phyloP scores from a whole-genome alignment of 257 asterid species.

The Salvia rosmarinus region DNA sequence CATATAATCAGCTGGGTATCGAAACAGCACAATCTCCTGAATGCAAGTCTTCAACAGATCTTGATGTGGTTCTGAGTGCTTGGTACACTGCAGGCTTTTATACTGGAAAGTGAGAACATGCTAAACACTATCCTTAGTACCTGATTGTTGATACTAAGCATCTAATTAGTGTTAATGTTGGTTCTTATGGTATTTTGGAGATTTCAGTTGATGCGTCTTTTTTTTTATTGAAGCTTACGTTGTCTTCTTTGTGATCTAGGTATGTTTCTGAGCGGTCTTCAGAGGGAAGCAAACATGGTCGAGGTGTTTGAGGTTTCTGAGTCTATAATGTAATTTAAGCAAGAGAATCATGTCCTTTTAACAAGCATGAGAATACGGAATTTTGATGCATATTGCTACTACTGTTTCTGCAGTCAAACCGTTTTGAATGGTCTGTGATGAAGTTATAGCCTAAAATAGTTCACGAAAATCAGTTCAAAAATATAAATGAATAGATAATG shows the following conservation, averaged over 20 bases:
- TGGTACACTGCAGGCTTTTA: conserved; percentile 79
- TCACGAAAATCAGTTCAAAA: neutral
- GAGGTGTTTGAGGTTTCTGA: conserved; percentile 26
- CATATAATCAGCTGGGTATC: conserved; percentile 35
- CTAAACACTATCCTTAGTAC: neutral
- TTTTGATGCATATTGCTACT: neutral
- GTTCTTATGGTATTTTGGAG: neutral
- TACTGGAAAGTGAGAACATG: conserved; percentile 75
- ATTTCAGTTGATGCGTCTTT: neutral
- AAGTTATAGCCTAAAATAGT: neutral
- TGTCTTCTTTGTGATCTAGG: conserved; percentile 37
- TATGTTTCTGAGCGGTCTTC: conserved; percentile 57
- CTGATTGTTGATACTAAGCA: neutral
- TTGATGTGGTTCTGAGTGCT: conserved; percentile 65
- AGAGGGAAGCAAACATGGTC: conserved; percentile 38
- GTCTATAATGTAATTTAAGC: neutral
- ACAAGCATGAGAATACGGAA: neutral
- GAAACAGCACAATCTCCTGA: conserved; percentile 32
- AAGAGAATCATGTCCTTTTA: neutral
- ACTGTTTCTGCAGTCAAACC: neutral
- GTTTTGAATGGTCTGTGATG: neutral
- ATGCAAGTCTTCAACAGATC: conserved; percentile 54
- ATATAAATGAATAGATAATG: neutral
- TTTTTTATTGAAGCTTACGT: conserved; percentile 14
- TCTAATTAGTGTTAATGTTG: neutral